Base-by-base conservation (phyloP, 257 asterid species). In the Thymus quinquecostatus region DNA sequence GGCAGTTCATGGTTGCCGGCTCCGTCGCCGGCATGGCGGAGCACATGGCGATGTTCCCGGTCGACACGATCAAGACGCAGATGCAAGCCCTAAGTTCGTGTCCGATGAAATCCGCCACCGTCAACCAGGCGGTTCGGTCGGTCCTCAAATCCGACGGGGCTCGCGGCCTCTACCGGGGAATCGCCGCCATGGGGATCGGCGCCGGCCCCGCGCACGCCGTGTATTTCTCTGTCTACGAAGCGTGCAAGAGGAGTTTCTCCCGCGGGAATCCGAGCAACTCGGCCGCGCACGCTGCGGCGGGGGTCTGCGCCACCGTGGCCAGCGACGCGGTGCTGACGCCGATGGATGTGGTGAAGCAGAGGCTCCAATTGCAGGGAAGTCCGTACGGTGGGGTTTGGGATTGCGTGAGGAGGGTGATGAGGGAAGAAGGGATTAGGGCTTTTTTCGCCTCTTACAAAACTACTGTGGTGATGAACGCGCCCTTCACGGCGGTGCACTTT, bases 141-240 rank as follows among this genome's bases (percentile, higher is more conserved):
- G 87, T 95, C 27, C 54, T 92, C 6, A 92, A 81, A 65, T 58
- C 93, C 11, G 97, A 92, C 13, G 98, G 99, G 1, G 59, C 83
- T 1, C 60, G 71, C 8, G 99, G 97, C 13, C 72, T 95, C 68
- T 92, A 95, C 77, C 88, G 98, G 2, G 99, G 99, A 6, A 95
- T 95, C 51, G 96, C 89, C 12, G 99, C 99, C 10, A 92, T 95
- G 99, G 99, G 86, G 2, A 85, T 95, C 1, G 98, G 99, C 9
- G 99, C 99, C 8, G 98, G 98, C 9, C 99, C 98, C 0, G 96
- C 99, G 0, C 99, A 95, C 79, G 99, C 98, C 0, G 96, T 90
- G 47, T 92, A 95, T 73, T 95, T 95, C 79, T 85, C 97, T 3
- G 89, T 87, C 45, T 95, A 95, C 44, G 99, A 95, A 77, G 41